Evolutionary conservation across 345 rosid species (phyloP).

Genomic region (Toxicodendron radicans): DNA sequence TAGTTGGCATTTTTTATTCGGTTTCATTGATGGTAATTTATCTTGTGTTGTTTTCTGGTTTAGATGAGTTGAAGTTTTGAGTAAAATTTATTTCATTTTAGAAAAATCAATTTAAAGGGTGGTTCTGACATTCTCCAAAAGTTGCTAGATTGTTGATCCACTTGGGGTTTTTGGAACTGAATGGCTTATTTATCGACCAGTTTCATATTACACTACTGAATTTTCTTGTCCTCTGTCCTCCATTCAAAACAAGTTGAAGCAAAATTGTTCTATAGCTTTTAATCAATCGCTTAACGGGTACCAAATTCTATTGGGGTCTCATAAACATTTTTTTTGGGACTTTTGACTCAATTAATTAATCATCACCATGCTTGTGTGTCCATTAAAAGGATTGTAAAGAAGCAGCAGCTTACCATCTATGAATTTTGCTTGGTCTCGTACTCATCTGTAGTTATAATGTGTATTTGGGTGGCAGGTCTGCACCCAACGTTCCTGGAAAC

Average conservation of each 20-base stretch:
- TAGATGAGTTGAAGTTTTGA: neutral
- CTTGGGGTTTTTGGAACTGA: neutral
- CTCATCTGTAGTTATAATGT: conserved; percentile 9
- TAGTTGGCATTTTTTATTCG: neutral
- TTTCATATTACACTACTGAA: neutral
- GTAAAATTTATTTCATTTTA: neutral
- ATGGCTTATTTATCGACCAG: neutral
- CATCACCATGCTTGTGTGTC: neutral
- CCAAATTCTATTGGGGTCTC: neutral
- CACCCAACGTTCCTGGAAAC: conserved; percentile 98
- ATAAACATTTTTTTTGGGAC: neutral
- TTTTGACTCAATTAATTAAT: neutral
- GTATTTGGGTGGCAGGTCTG: conserved; percentile 72
- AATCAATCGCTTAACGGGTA: neutral
- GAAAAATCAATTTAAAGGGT: neutral
- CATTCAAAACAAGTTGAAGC: neutral
- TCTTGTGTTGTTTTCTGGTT: neutral
- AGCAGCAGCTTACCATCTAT: neutral
- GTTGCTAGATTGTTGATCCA: neutral
- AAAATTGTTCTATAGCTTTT: neutral
- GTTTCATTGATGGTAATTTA: neutral
- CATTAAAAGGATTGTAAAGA: neutral
- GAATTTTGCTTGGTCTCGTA: neutral
- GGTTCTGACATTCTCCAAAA: neutral
- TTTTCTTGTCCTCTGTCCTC: neutral